These are phyloP conservation scores for Microdochium nivale DNA, from an alignment of 2,329 filamentous ascomycete species.

Conservation along the genomic window DNA sequence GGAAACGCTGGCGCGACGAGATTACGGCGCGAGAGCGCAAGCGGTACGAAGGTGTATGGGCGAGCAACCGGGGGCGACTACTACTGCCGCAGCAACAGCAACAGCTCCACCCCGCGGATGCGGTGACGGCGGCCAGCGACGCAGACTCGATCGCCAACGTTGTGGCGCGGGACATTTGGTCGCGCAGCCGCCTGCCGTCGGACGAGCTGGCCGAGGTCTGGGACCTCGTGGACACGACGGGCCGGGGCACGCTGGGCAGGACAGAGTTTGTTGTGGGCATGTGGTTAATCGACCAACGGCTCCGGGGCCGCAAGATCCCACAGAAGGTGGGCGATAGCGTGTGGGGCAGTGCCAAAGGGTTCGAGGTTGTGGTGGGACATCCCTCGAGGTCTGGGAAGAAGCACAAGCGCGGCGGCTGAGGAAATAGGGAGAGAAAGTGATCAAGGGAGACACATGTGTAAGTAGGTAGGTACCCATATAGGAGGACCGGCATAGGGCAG, in stretches of 20 bases:
- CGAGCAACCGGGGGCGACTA: slow-evolving; percentile 62
- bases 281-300: slow-evolving; percentile 73
- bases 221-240: slow-evolving; percentile 58
- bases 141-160: slow-evolving; percentile 54
- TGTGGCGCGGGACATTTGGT: slow-evolving; percentile 69
- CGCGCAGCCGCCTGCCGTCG: slow-evolving; percentile 54
- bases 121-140: slow-evolving; percentile 1
- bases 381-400: background rate
- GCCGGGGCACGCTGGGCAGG: slow-evolving; percentile 47
- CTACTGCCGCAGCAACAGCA: slow-evolving; percentile 16
- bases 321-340: slow-evolving; percentile 63
- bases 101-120: slow-evolving; percentile 3
- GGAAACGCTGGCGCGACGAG: slow-evolving; percentile 68
- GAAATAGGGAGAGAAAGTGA: too few relatives aligned
- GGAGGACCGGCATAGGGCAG: too few relatives aligned
- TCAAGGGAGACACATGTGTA: too few relatives aligned
- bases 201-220: slow-evolving; percentile 69
- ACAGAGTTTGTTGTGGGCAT: slow-evolving; percentile 76
- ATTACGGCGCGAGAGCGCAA: slow-evolving; percentile 67
- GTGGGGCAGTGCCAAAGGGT: slow-evolving; percentile 58
- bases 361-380: slow-evolving; percentile 23
- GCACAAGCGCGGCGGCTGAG: too few relatives aligned
- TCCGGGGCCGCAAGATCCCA: slow-evolving; percentile 74
- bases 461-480: too few relatives aligned
- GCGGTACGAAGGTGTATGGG: slow-evolving; percentile 78